Base-by-base conservation (phyloP, 2,329 filamentous ascomycete species). In the Colletotrichum euphorbiae region DNA sequence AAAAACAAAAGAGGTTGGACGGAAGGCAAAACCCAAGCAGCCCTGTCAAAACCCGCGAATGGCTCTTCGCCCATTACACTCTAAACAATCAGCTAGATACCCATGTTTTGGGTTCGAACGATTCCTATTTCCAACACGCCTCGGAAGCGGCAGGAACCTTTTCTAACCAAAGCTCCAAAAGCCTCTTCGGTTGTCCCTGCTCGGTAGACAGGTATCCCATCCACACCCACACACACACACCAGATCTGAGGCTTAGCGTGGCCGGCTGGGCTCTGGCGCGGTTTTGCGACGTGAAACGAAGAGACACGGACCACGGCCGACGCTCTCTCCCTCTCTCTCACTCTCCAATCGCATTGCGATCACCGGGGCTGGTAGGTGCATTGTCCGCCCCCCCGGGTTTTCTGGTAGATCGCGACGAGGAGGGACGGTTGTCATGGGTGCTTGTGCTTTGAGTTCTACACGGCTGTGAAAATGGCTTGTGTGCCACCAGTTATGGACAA, bases 301-400 rank as follows among this genome's bases (percentile, higher is more conserved):
- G 50, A 50, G 60, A 38, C 28, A 57, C 60, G 46, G 60, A 57
- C 52, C 50, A 36, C 40, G 15, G 24, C 46, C 40, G 15, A 31
- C 48, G 43, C 28, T 28, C 28, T 28, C 28, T 8, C 4, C 1
- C 4, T 5, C 4, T 3, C 24, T 28, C 6, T 8, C 6, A 7
- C 28, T 28, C 28, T 28, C 60, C 60, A 48, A 63, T 63, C 60
- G 60, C 60, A 57, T 63, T 40, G n/a, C 46, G 28, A 28, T 28
- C 28, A 8, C 6, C 6, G 6, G 28, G 28, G 28, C 28, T 28
- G 28, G 28, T 28, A 7, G 1, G 28, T 21, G 28, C 28, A 28
- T 28, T 28, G 6, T 28, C 28, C 24, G 4, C 24, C 4, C 4
- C 24, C 24, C 24, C 6, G 28, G 28, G 28, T 7, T 28, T 28